phyloP scores from a whole-genome alignment of 192 early-diverging fungal genomes.

The Globomyces pollinis-pini region DNA sequence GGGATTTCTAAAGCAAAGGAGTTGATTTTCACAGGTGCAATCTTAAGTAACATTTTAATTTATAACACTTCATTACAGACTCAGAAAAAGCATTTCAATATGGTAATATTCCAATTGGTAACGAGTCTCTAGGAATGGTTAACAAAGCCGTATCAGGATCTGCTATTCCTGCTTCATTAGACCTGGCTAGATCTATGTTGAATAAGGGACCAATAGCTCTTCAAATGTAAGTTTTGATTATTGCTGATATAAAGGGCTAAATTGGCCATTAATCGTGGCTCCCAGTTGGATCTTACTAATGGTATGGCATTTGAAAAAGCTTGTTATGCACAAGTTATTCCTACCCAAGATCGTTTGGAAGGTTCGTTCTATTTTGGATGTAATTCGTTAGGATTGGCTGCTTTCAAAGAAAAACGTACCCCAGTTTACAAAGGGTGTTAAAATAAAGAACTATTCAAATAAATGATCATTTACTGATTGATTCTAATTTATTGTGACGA shows the following conservation, averaged over 20 bases:
- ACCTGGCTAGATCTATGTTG: constrained; percentile 69
- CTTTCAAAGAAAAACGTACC: constrained; percentile 78
- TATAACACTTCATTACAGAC: too few species aligned
- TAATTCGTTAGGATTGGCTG: constrained; percentile 48
- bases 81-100: constrained; percentile 52
- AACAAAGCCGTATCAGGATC: constrained; percentile 66
- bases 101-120: too few species aligned
- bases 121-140: too few species aligned
- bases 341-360: constrained; percentile 88
- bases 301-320: constrained; percentile 88
- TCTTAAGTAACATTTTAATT: too few species aligned
- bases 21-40: constrained; percentile 79
- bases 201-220: constrained; percentile 78
- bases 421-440: constrained; percentile 73
- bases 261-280: constrained; percentile 74
- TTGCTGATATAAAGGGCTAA: too few species aligned
- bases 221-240: too few species aligned
- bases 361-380: constrained; percentile 51
- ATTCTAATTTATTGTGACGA: too few species aligned
- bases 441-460: not conserved
- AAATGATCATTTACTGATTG: too few species aligned
- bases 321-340: constrained; percentile 92
- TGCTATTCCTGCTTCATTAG: constrained; percentile 61
- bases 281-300: constrained; percentile 69
- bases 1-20: constrained; percentile 85